Evolutionary conservation across 1,284 basidiomycete species (phyloP), one percentile per base, ranked within the genome.

Genomic region (Rhodotorula mucilaginosa): DNA sequence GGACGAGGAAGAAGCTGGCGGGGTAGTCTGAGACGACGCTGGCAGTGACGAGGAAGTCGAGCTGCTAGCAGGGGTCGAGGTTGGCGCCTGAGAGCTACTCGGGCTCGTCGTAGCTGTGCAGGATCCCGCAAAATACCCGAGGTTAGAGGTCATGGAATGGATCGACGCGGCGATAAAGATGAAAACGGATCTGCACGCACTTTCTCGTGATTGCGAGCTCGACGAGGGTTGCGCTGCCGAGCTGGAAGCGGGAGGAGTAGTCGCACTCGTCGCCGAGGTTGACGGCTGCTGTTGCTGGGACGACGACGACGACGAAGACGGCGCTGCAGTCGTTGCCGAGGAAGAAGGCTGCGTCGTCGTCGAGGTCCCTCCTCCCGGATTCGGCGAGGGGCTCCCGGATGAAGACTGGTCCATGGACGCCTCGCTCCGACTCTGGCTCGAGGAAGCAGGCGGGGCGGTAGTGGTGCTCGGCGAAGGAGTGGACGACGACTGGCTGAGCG

Each of bases 311-410:
- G 39, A 44, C 39, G 39, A 44, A 44, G 39, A 44, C 39, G 39
- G 39, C 39, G 39, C 39, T 44, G 39, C 39, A 44, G 39, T 44
- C 39, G 39, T 44, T 44, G 69, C 68, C 44, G 70, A 56, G 39
- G 72, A 39, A n/a, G 63, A 46, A 51, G 64, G 57, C 46, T 61
- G 31, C 49, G 68, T 51, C 46, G 61, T 59, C 44, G 68, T 64
- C 21, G 34, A 59, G 26, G 31, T 48, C 10, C 54, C 52, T 48
- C 51, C 48, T 57, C 54, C 61, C 51, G 60, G 23, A 21, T 54
- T 64, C 39, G 66, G 59, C n/a, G 71, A 57, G 29, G 44, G 51
- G 54, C 65, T 65, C 39, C 29, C 26, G 54, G 54, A 56, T 15
- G 54, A 18, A 16, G n/a, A 44, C 39, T 44, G 26, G 16, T 56